A percentile compares a stretch with the other conserved stretches of the same genome.
Evolutionary conservation across 2,329 filamentous ascomycete species (phyloP).

Genomic region (Curvularia eragrostidis): DNA sequence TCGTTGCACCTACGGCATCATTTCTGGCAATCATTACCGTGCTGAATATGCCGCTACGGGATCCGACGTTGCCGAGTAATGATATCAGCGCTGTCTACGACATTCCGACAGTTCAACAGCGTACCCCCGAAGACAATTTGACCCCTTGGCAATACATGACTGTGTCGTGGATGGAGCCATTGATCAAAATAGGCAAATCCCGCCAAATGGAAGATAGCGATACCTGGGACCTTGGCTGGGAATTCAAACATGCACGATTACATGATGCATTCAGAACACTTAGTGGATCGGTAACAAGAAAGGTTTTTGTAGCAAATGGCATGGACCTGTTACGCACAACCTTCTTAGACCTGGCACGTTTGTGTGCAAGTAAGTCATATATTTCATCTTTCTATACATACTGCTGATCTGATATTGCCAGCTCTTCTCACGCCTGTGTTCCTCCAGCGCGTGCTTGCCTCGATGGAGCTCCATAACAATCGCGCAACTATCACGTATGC

Average conservation of each 20-base stretch:
- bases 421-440: slow-evolving; percentile 66
- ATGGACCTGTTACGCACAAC: slow-evolving; percentile 76
- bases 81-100: slow-evolving; percentile 67
- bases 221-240: slow-evolving; percentile 79
- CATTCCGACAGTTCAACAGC: slow-evolving; percentile 64
- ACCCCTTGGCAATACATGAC: slow-evolving; percentile 84
- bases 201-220: slow-evolving; percentile 77
- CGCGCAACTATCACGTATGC: slow-evolving; percentile 71
- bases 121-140: slow-evolving; percentile 80
- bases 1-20: slow-evolving; percentile 51
- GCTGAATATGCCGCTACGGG: slow-evolving; percentile 73
- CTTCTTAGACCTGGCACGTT: slow-evolving; percentile 68
- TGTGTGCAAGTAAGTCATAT: slow-evolving; percentile 57
- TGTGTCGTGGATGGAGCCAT: slow-evolving; percentile 79
- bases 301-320: slow-evolving; percentile 77
- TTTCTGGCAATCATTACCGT: slow-evolving; percentile 61
- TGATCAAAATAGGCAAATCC: slow-evolving; percentile 70
- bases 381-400: not conserved
- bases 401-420: slow-evolving; percentile 18
- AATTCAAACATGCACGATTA: slow-evolving; percentile 80
- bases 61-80: slow-evolving; percentile 60
- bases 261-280: slow-evolving; percentile 78
- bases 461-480: slow-evolving; percentile 64
- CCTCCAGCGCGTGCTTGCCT: slow-evolving; percentile 72
- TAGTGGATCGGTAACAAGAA: slow-evolving; percentile 72